A percentile compares a stretch with the other conserved stretches of the same genome.
These are phyloP conservation scores for Sordariomycetes sp. DNA, from an alignment of 2,329 filamentous ascomycete genomes.

Conservation along the genomic window DNA sequence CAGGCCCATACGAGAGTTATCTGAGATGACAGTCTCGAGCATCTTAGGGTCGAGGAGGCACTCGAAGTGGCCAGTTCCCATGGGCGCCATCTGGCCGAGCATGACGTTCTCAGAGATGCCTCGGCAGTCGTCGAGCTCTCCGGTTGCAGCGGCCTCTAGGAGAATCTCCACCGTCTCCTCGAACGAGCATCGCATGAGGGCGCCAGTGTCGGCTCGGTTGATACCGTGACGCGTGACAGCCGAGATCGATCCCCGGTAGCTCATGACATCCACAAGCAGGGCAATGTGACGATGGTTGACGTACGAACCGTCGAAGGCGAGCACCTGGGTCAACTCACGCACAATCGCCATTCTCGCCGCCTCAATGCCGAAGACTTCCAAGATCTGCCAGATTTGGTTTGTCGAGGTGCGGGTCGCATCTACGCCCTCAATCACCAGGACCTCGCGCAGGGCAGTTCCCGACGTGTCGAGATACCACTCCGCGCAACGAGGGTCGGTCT, in stretches of 20 bases:
- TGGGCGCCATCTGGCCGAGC: constrained; percentile 91
- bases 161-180: constrained; percentile 99
- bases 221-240: constrained; percentile 97
- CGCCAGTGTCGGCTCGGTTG: constrained; percentile 94
- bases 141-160: constrained; percentile 85
- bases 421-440: constrained; percentile 79
- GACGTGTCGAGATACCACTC: constrained; percentile 97
- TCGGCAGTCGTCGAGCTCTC: constrained; percentile 93
- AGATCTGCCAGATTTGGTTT: constrained; percentile 91
- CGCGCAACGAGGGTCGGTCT: constrained; percentile 63
- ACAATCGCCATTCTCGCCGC: constrained; percentile 80
- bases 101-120: constrained; percentile 99
- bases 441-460: constrained; percentile 75
- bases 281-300: constrained; percentile 98
- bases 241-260: constrained; percentile 84
- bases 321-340: constrained; percentile 78
- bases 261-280: constrained; percentile 95
- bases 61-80: constrained; percentile 94
- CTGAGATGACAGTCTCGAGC: constrained; percentile 88
- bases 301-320: constrained; percentile 98
- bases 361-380: constrained; percentile 93
- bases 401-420: constrained; percentile 80
- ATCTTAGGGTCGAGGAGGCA: constrained; percentile 89
- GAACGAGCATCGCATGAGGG: constrained; percentile 98
- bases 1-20: constrained; percentile 77